Evolutionary conservation across 805 yeast genomes (phyloP), one percentile per base, ranked within the genome.

Genomic region (Brettanomyces anomalus): DNA sequence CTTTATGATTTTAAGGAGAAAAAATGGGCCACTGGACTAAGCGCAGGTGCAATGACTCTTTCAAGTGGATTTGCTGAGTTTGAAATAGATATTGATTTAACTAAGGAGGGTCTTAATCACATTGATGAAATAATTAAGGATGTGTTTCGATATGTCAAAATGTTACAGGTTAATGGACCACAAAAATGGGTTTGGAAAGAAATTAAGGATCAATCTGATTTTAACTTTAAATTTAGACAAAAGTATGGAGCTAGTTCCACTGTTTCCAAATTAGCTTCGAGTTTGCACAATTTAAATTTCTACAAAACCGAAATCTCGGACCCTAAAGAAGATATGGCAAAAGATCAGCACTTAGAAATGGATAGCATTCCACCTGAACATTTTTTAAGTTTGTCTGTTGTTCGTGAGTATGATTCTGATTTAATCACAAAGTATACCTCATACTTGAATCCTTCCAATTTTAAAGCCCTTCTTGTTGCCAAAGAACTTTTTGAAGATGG

Each of bases 141-240:
- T 33, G 62, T 77, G 2, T 90, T 90, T 61, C 83, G 84, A 56
- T 93, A 87, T 61, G 64, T 93, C 41, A 71, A 76, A 47, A 61
- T 89, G 68, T 57, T 90, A 28, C 58, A 62, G 39, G 49, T 59
- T 4, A 67, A 71, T 10, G 75, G 76, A 6, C 90, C 95, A 0
- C 80, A 85, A 53, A 66, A 79, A 51, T 85, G 94, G 89, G 68
- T 88, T 19, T 85, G 74, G 65, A 67, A 77, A n/a, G 98, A 90
- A 62, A 61, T 87, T 41, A 71, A 72, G 47, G 81, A 78, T 41
- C 77, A 85, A 54, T 71, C 87, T 17, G 71, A 71, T 39, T 74
- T 85, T 46, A 72, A 75, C 48, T 90, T 90, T 65, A 81, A 79
- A 58, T 93, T 86, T 58, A 76, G 71, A 52, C 96, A 88, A 62